Conservation (phyloP, 2,329 filamentous ascomycete species). For the Fusarium zealandicum region DNA sequence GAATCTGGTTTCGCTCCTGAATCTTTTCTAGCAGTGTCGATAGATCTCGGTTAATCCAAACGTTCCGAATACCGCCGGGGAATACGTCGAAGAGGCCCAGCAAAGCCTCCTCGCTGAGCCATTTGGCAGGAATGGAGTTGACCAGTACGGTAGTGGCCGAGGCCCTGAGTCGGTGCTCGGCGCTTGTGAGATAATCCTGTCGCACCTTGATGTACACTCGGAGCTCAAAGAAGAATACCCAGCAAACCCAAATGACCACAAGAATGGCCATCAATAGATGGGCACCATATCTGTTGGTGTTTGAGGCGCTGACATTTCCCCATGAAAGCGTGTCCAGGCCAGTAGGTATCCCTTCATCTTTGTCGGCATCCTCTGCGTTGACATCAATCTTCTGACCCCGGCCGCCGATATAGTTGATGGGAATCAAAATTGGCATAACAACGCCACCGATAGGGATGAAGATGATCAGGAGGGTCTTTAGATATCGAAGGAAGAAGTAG, state of each 20-base stretch:
- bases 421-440: conserved; percentile 84
- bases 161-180: conserved; percentile 89
- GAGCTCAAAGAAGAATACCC: conserved; percentile 85
- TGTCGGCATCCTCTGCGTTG: conserved; percentile 45
- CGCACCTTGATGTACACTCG: conserved; percentile 89
- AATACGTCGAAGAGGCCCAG: conserved; percentile 92
- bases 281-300: conserved; percentile 79
- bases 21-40: conserved; percentile 86
- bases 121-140: conserved; percentile 87
- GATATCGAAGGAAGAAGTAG: conserved; percentile 95
- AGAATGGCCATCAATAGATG: conserved; percentile 82
- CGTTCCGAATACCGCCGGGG: conserved; percentile 90
- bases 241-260: conserved; percentile 84
- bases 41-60: conserved; percentile 95
- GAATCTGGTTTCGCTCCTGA: conserved; percentile 73
- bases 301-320: conserved; percentile 76
- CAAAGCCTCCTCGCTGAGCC: conserved; percentile 84
- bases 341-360: conserved; percentile 45
- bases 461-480: conserved; percentile 79
- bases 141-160: conserved; percentile 96
- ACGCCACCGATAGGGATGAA: conserved; percentile 83
- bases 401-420: conserved; percentile 80
- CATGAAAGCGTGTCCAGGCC: conserved; percentile 86
- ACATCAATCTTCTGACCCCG: conserved; percentile 62
- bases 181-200: conserved; percentile 92